Evolutionary conservation across 192 early-diverging fungal species (phyloP).

Genomic region (Podochytrium sp.): DNA sequence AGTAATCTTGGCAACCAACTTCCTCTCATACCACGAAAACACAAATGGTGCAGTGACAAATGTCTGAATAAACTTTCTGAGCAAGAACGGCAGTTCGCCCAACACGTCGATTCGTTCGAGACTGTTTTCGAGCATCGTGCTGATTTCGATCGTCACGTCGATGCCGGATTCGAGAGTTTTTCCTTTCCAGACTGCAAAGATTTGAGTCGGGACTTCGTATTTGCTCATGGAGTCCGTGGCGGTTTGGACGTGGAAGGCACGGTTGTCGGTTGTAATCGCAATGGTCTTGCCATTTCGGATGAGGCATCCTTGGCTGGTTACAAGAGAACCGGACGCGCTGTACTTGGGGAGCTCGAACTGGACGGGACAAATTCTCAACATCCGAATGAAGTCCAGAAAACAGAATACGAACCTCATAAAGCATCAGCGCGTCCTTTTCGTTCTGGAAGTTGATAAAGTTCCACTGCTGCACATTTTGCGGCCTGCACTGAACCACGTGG

Average conservation of each 20-base stretch:
- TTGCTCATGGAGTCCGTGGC: slow-evolving; percentile 73
- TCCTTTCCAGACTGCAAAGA: slow-evolving; percentile 75
- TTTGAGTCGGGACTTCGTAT: slow-evolving; percentile 75
- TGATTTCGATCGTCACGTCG: slow-evolving; percentile 67
- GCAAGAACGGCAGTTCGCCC: slow-evolving; percentile 84
- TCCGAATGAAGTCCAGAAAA: not conserved
- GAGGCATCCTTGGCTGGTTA: slow-evolving; percentile 70
- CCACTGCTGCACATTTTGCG: slow-evolving; percentile 85
- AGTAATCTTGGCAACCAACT: slow-evolving; percentile 67
- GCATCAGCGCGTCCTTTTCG: slow-evolving; percentile 62
- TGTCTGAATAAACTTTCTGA: slow-evolving; percentile 86
- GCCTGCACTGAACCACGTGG: slow-evolving; percentile 84
- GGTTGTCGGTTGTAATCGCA: slow-evolving; percentile 78
- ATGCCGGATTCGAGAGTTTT: slow-evolving; percentile 54
- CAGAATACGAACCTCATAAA: slow-evolving; percentile 44
- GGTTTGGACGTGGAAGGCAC: slow-evolving; percentile 62
- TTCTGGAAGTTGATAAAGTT: slow-evolving; percentile 81
- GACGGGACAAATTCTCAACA: slow-evolving; percentile 40
- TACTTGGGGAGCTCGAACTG: slow-evolving; percentile 78
- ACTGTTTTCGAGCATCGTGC: slow-evolving; percentile 59
- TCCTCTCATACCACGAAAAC: slow-evolving; percentile 84
- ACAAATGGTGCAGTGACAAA: slow-evolving; percentile 91
- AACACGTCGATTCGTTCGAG: slow-evolving; percentile 88
- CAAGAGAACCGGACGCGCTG: slow-evolving; percentile 43
- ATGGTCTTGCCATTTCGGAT: slow-evolving; percentile 67